Evolutionary conservation across 352 stramenopile genomes (phyloP).

Genomic region (Elongisporangium undulatum): DNA sequence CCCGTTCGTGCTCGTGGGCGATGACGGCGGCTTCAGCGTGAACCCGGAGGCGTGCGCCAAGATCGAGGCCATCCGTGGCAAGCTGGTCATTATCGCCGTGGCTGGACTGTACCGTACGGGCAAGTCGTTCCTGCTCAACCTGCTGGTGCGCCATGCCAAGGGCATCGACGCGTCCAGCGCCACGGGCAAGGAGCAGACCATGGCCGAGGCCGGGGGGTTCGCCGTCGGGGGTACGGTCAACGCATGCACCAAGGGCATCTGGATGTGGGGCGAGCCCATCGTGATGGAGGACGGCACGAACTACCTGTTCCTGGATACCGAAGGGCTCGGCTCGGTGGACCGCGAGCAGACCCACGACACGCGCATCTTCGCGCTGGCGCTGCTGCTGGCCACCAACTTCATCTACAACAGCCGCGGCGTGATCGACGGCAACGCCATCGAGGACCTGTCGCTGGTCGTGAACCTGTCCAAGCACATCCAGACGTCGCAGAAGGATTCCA

Average conservation of each 20-base stretch:
- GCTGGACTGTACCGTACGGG: slow-evolving; percentile 87
- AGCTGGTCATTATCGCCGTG: slow-evolving; percentile 83
- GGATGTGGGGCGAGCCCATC: slow-evolving; percentile 86
- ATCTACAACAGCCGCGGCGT: slow-evolving; percentile 90
- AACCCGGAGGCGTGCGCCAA: slow-evolving; percentile 66
- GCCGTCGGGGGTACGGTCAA: slow-evolving; percentile 82
- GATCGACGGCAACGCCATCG: slow-evolving; percentile 88
- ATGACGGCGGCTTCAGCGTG: slow-evolving; percentile 75
- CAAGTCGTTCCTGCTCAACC: slow-evolving; percentile 90
- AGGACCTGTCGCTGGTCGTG: slow-evolving; percentile 88
- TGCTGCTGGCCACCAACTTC: slow-evolving; percentile 84
- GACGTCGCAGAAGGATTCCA: slow-evolving; percentile 40
- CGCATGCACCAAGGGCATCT: slow-evolving; percentile 90
- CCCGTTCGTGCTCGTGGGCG: slow-evolving; percentile 76
- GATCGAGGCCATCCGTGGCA: slow-evolving; percentile 69
- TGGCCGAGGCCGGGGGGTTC: slow-evolving; percentile 43
- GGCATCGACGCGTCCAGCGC: slow-evolving; percentile 17
- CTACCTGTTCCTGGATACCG: slow-evolving; percentile 86
- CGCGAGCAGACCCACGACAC: slow-evolving; percentile 87
- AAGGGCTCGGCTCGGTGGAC: slow-evolving; percentile 81
- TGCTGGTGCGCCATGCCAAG: slow-evolving; percentile 64
- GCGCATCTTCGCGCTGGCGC: slow-evolving; percentile 85
- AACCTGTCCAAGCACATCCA: slow-evolving; percentile 91
- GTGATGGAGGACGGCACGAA: slow-evolving; percentile 64
- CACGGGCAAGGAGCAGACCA: slow-evolving; percentile 4